These are phyloP conservation scores for Herpetomonas tarakana DNA, from an alignment of 208 protist species.

Conservation along the genomic window DNA sequence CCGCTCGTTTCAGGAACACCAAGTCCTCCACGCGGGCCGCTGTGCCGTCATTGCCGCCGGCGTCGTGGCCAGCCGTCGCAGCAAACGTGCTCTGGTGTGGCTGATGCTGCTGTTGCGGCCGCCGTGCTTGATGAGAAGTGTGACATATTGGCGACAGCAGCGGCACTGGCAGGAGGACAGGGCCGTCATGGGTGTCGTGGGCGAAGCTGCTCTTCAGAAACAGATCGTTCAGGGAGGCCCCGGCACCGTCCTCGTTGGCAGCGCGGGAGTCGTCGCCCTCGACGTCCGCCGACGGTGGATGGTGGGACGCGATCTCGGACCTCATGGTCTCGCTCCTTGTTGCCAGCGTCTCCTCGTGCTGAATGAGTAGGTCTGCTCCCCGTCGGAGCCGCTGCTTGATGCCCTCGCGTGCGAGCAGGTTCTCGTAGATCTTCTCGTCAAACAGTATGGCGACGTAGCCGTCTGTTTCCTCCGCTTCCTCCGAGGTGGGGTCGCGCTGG, in stretches of 20 bases:
- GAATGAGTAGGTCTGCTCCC: not conserved
- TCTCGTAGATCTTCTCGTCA: conserved; percentile 73
- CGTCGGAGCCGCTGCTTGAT: conserved; percentile 11
- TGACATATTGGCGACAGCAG: too few relatives aligned
- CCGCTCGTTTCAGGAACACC: conserved; percentile 13
- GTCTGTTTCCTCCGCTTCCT: conserved; percentile 79
- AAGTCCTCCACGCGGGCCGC: conserved; percentile 2
- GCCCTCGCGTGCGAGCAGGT: conserved; percentile 42
- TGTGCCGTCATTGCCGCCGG: not conserved
- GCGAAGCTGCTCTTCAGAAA: not conserved
- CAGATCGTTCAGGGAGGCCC: not conserved
- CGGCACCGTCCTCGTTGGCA: not conserved
- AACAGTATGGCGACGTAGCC: conserved; percentile 73
- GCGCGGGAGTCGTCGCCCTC: not conserved
- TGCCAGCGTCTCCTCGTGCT: not conserved
- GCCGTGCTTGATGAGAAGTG: too few relatives aligned
- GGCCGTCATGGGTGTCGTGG: too few relatives aligned
- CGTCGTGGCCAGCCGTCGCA: not conserved
- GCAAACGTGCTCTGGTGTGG: not conserved
- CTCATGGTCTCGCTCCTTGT: not conserved
- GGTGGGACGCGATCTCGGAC: not conserved
- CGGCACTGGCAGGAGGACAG: too few relatives aligned
- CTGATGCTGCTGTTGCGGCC: not conserved
- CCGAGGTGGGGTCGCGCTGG: conserved; percentile 14
- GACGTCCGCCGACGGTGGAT: not conserved